Evolutionary conservation across 1,284 basidiomycete species (phyloP), one percentile per base, ranked within the genome.

Genomic region (Ceratobasidium sp.): DNA sequence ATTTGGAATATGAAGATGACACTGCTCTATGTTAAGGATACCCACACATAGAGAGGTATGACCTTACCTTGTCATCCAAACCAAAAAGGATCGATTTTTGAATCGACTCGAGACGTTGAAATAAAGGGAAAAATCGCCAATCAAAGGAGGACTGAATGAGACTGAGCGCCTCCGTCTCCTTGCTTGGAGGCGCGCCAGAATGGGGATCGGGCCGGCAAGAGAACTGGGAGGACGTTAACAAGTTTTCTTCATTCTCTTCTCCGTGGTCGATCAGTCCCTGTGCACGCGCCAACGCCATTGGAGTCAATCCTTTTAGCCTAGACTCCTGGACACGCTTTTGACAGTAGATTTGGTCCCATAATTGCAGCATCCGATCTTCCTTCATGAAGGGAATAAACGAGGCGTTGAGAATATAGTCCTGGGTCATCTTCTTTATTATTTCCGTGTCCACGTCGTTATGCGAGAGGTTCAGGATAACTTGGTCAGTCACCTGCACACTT

Each of bases 391-490:
- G 64, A 20, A 55, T 55, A 38, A 68, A 55, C 3, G 53, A 29
- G 25, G 22, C 25, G 2, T 50, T 17, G 2, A 32, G 13, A 17
- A 68, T 55, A 22, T 55, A 29, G 2, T 43, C 31, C 10, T 42
- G 49, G 29, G 64, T 68, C n/a, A 68, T 17, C 20, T 29, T 27
- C 25, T 52, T 27, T 15, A 68, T 40, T 4, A 42, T 55, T 13
- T 17, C 27, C 0, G 52, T 55, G 40, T 40, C 20, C 13, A 72
- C 65, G 0, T 64, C 69, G 35, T 72, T 72, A 38, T 72, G 71
- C 20, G 69, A 55, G n/a, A 72, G 55, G 22, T 72, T 72, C 25
- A 69, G 60, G n/a, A 72, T 69, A 7, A 69, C 35, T 35, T 72
- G 71, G 27, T 45, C 55, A 1, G 69, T 62, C 1, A 72, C 55